A percentile compares a stretch with the other conserved stretches of the same genome.
phyloP scores from a whole-genome alignment of 352 stramenopile genomes.

The Globisporangium heterothallicum region DNA sequence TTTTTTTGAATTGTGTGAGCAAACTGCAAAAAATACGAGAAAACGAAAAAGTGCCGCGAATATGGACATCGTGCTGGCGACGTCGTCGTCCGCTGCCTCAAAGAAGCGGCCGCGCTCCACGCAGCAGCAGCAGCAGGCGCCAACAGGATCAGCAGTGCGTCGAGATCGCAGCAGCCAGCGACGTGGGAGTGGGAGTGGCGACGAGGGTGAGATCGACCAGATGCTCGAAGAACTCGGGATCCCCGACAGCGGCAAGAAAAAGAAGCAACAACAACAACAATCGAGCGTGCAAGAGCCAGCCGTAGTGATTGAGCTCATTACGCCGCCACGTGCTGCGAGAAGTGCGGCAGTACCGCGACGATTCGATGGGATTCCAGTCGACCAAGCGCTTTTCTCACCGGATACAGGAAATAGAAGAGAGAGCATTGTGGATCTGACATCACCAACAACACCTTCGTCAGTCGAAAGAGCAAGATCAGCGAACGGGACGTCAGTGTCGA shows the following conservation, averaged over 20 bases:
- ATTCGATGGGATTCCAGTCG: neutral
- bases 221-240: conserved; percentile 15
- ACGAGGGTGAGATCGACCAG: conserved; percentile 11
- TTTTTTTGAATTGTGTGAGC: too few relatives aligned
- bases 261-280: conserved; percentile 4
- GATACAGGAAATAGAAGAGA: conserved; percentile 1
- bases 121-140: neutral
- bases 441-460: conserved; percentile 17
- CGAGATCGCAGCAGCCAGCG: neutral
- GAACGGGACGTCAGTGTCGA: too few relatives aligned
- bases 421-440: conserved; percentile 47
- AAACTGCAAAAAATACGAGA: too few relatives aligned
- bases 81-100: neutral
- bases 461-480: neutral
- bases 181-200: neutral
- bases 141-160: neutral
- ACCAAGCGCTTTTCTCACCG: neutral
- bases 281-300: neutral
- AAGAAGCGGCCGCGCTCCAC: conserved; percentile 7
- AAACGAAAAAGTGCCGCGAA: too few relatives aligned
- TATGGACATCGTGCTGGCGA: too few relatives aligned
- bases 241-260: conserved; percentile 17
- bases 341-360: neutral
- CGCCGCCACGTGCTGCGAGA: conserved; percentile 18
- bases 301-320: conserved; percentile 42